Evolutionary conservation across 2,329 filamentous ascomycete species (phyloP).

Genomic region (Cladosporium cucumerinum): DNA sequence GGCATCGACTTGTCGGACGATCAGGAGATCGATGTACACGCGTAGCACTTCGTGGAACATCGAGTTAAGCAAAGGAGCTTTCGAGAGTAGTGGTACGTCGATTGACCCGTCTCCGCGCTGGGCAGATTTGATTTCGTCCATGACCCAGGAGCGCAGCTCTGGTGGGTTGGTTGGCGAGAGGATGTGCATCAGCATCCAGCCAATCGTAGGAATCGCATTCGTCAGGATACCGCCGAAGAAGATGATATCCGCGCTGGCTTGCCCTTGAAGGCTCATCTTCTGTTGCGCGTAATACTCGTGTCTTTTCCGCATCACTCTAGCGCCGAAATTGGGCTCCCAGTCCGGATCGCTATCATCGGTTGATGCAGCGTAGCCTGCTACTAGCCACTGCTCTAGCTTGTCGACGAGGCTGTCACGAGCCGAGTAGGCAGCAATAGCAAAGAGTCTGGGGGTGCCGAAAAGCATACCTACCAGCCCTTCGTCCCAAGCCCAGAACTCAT

Average conservation of each 20-base stretch:
- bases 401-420: constrained; percentile 20
- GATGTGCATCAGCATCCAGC: constrained; percentile 31
- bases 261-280: constrained; percentile 17
- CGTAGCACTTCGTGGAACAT: constrained; percentile 31
- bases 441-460: constrained; percentile 22
- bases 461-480: constrained; percentile 23
- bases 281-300: constrained; percentile 23
- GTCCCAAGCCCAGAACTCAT: constrained; percentile 28
- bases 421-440: constrained; percentile 19
- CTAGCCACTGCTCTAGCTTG: constrained; percentile 21
- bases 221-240: constrained; percentile 28
- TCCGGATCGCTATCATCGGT: constrained; percentile 11
- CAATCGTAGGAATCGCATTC: constrained; percentile 30
- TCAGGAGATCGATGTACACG: constrained; percentile 28
- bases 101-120: constrained; percentile 20
- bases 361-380: constrained; percentile 16
- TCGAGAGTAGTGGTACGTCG: constrained; percentile 22
- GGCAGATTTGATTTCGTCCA: constrained; percentile 23
- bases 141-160: constrained; percentile 21
- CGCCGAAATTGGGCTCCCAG: constrained; percentile 24
- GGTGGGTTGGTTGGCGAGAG: constrained; percentile 23
- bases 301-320: constrained; percentile 21
- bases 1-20: constrained; percentile 24
- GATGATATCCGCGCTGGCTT: constrained; percentile 24
- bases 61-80: constrained; percentile 29